These are phyloP conservation scores for Capsicum chinense DNA, from an alignment of 257 asterid species.

Conservation along the genomic window DNA sequence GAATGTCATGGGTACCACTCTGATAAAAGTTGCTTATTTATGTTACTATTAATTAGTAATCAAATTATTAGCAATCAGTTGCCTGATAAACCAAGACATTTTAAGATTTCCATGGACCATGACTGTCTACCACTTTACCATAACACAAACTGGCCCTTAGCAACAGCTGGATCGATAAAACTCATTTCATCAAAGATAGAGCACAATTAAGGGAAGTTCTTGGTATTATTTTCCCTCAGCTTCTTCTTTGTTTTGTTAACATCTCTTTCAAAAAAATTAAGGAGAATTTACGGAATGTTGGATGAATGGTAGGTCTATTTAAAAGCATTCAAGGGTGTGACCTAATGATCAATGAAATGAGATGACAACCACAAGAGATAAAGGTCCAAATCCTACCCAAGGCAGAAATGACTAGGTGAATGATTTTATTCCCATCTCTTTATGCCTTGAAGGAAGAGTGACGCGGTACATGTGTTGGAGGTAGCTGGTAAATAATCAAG, in stretches of 20 bases:
- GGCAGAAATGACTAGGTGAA: not conserved
- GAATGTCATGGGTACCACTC: not conserved
- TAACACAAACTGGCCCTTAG: not conserved
- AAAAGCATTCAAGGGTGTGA: not conserved
- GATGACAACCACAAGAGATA: not conserved
- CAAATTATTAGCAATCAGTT: constrained; percentile 15
- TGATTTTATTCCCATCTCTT: not conserved
- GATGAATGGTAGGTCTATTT: not conserved
- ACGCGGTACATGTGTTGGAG: not conserved
- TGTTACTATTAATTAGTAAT: not conserved
- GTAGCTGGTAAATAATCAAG: not conserved
- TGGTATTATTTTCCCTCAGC: not conserved
- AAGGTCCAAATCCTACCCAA: not conserved
- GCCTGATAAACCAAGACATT: not conserved
- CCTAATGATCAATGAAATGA: not conserved
- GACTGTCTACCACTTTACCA: not conserved
- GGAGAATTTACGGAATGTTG: not conserved
- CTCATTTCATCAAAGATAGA: constrained; percentile 8
- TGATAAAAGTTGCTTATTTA: not conserved
- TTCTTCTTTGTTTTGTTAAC: not conserved
- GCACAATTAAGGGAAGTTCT: not conserved
- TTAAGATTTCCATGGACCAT: not conserved
- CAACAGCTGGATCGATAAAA: not conserved
- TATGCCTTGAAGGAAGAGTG: not conserved
- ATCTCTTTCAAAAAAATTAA: not conserved